Base-by-base conservation (phyloP, 2,329 filamentous ascomycete species). In the Fusarium buxicola region DNA sequence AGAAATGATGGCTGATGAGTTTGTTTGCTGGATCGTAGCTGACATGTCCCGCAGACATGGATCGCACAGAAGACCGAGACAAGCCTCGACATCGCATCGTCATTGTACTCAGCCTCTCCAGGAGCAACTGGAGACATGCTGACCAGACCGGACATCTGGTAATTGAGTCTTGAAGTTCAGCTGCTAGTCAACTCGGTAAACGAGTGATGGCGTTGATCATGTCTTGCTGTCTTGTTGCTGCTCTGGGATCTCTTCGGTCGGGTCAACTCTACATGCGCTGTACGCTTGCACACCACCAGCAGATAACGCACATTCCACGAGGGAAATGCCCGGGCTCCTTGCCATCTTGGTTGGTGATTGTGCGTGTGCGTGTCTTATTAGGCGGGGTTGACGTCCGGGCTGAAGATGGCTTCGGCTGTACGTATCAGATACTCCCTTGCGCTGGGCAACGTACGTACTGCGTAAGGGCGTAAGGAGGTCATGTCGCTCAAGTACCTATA, bases 1-100 rank as follows among this genome's bases (percentile, higher is more conserved):
- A 65, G 61, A 65, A 64, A 64, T 65, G 60, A 64, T 65, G 60
- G 60, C 61, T 64, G 50, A 57, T 27, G 43, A 32, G 55, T 39
- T 61, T 60, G 60, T 55, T 63, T 49, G 54, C 32, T 18, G 32
- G 31, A 40, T 60, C 16, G 50, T 36, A 48, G 41, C 30, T 56
- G 38, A 28, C 38, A 64, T 52, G 55, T 63, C 50, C 10, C 38
- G 36, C 36, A 43, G 53, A 54, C 30, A 55, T 55, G 49, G 39
- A 38, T 55, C 50, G 28, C 46, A 45, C 40, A 50, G 38, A 27
- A 59, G 38, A 16, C 58, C 55, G 31, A 60, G 55, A 47, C 44
- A 60, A 60, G 49, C 32, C 25, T 61, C 38, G 39, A 32, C 30
- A 27, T 25, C 46, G 39, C 35, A 39, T 21, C 34, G 32, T 36